A percentile compares a stretch with the other conserved stretches of the same genome.
Evolutionary conservation across 306 rosid genomes (phyloP).

Genomic region (Prunus salicina): DNA sequence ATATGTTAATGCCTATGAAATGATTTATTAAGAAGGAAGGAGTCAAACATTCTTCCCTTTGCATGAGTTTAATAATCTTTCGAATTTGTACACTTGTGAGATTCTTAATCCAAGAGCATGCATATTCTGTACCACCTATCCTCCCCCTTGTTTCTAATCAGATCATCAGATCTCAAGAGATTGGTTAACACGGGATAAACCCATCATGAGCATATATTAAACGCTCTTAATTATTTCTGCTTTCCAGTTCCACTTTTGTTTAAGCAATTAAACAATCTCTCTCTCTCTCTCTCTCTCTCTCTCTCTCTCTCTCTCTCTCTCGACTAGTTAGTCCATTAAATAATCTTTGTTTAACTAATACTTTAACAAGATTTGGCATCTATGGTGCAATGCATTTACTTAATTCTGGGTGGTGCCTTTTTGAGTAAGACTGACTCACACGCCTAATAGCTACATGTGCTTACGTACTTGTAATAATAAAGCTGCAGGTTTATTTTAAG

Average conservation of each 20-base stretch:
- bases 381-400: conserved; percentile 27
- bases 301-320: background rate
- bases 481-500: conserved; percentile 27
- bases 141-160: background rate
- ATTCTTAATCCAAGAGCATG: background rate
- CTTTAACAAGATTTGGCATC: conserved; percentile 22
- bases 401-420: conserved; percentile 36
- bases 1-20: background rate
- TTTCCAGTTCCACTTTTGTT: conserved; percentile 17
- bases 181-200: conserved; percentile 27
- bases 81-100: background rate
- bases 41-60: background rate
- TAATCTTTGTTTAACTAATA: conserved; percentile 14
- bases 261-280: conserved; percentile 8
- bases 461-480: conserved; percentile 47
- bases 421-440: conserved; percentile 33
- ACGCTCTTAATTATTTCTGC: conserved; percentile 3
- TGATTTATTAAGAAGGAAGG: background rate
- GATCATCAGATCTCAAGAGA: conserved; percentile 16
- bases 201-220: background rate
- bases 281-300: background rate
- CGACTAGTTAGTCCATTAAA: background rate
- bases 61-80: background rate
- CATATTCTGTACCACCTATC: background rate
- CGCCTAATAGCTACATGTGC: conserved; percentile 35